Evolutionary conservation across 1,284 basidiomycete genomes (phyloP).

Genomic region (Leucoagaricus sp.): DNA sequence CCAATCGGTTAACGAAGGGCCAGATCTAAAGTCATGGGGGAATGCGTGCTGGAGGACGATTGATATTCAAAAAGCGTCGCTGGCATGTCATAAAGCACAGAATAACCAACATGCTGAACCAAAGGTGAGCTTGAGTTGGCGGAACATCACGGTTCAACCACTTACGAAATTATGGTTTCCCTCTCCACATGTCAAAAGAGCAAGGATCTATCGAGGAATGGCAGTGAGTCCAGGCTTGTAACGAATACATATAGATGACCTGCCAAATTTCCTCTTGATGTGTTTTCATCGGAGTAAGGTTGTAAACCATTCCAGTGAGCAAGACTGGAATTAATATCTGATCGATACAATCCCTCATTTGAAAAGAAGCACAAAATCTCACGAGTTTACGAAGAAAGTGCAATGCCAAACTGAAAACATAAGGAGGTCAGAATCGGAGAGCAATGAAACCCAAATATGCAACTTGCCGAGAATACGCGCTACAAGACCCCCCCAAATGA

Average conservation of each 20-base stretch:
- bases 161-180: slow-evolving; percentile 79
- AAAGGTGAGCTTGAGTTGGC: neutral
- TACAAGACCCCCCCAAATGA: slow-evolving; percentile 71
- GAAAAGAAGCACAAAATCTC: slow-evolving; percentile 23
- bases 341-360: slow-evolving; percentile 3
- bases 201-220: slow-evolving; percentile 57
- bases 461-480: slow-evolving; percentile 58
- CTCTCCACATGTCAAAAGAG: slow-evolving; percentile 74
- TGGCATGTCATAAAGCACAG: neutral
- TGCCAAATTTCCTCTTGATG: slow-evolving; percentile 72
- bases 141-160: neutral
- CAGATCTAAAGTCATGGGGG: slow-evolving; percentile 74
- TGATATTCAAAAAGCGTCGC: slow-evolving; percentile 5
- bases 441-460: slow-evolving; percentile 15
- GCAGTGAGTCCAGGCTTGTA: no score
- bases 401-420: slow-evolving; percentile 66
- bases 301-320: slow-evolving; percentile 82
- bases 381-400: slow-evolving; percentile 82
- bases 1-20: slow-evolving; percentile 64
- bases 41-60: slow-evolving; percentile 63
- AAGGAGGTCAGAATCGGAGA: neutral
- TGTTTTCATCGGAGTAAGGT: slow-evolving; percentile 78
- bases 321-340: slow-evolving; percentile 45
- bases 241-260: no score
- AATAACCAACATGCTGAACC: slow-evolving; percentile 29